Conservation (phyloP, 495 filamentous ascomycete genomes). For the Amphirosellinia nigrospora region DNA sequence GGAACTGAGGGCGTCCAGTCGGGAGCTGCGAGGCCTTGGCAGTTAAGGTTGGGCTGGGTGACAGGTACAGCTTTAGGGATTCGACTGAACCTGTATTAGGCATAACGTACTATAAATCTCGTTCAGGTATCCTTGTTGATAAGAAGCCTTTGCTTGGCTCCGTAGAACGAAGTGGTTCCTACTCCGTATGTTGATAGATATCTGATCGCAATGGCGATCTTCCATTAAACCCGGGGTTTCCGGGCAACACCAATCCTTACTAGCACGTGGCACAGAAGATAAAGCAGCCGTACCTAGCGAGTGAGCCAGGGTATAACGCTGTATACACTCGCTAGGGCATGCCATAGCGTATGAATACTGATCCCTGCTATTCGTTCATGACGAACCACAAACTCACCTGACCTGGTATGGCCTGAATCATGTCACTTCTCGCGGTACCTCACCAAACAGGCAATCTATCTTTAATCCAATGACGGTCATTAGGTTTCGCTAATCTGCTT, state of each 20-base stretch:
- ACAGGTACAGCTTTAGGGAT: neutral
- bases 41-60: neutral
- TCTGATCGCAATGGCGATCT: neutral
- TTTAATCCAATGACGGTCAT: neutral
- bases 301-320: neutral
- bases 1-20: constrained; percentile 8
- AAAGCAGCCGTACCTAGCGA: neutral
- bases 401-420: neutral
- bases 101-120: neutral
- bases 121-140: neutral
- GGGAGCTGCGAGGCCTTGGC: neutral
- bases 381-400: neutral
- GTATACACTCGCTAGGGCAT: neutral
- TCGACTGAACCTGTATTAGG: neutral
- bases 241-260: constrained; percentile 15
- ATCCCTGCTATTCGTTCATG: neutral
- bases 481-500: neutral
- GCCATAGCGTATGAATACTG: neutral
- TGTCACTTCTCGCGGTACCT: neutral
- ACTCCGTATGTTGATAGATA: too few relatives aligned
- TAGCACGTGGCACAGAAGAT: constrained; percentile 18
- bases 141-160: neutral
- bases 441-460: neutral
- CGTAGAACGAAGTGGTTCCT: neutral
- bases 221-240: neutral